These are phyloP conservation scores for Chlorencoelia australis DNA, from an alignment of 2,329 filamentous ascomycete genomes.

Conservation along the genomic window DNA sequence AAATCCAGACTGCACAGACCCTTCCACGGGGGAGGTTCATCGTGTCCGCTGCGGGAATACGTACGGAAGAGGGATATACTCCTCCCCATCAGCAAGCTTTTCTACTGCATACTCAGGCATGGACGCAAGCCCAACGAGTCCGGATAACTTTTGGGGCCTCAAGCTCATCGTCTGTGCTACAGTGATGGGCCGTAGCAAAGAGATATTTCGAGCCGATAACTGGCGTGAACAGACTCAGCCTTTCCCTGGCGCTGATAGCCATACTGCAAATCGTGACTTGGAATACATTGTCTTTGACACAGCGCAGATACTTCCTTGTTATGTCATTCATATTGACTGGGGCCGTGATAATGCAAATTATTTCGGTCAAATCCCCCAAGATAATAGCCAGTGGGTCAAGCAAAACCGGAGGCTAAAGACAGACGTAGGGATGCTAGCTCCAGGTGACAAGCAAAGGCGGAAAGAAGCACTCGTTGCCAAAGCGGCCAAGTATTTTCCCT, in stretches of 20 bases:
- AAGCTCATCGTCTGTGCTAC: conserved; percentile 37
- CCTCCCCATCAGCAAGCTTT: conserved; percentile 32
- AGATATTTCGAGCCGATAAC: conserved; percentile 23
- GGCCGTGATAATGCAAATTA: conserved; percentile 23
- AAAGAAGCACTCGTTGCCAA: conserved; percentile 32
- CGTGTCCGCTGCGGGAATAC: conserved; percentile 29
- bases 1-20: conserved; percentile 27
- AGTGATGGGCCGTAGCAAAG: conserved; percentile 34
- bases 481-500: conserved; percentile 37
- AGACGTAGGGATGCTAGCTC: conserved; percentile 9
- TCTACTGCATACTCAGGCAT: conserved; percentile 29
- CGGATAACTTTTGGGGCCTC: conserved; percentile 28
- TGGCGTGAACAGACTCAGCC: conserved; percentile 22
- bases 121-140: conserved; percentile 23
- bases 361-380: conserved; percentile 8
- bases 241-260: conserved; percentile 28
- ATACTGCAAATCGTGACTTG: conserved; percentile 29
- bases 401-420: conserved; percentile 13
- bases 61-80: conserved; percentile 35
- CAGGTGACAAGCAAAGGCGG: conserved; percentile 27
- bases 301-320: conserved; percentile 35
- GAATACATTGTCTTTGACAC: conserved; percentile 37
- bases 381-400: conserved; percentile 10
- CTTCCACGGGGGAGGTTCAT: conserved; percentile 20
- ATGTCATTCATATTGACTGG: conserved; percentile 36